Conservation (phyloP, 352 stramenopile genomes). For the Phytopythium delawarense region DNA sequence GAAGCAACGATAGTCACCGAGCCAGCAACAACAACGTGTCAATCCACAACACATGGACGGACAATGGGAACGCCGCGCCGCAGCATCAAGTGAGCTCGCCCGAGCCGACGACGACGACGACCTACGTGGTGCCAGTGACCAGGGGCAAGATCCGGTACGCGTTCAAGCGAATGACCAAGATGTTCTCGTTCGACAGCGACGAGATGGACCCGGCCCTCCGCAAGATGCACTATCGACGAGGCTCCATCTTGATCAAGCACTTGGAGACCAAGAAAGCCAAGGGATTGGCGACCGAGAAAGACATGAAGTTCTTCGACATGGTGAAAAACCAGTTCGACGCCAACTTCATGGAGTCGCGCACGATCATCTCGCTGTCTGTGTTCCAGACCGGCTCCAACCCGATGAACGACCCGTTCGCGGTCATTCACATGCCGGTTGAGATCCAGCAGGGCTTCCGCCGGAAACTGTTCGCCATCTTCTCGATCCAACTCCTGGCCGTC, state of each 20-base stretch:
- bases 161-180: slow-evolving; percentile 35
- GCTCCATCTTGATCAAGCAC: slow-evolving; percentile 69
- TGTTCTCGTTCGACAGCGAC: slow-evolving; percentile 38
- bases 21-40: neutral
- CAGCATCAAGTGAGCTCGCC: neutral
- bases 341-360: slow-evolving; percentile 68
- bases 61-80: neutral
- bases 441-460: slow-evolving; percentile 68
- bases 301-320: slow-evolving; percentile 81
- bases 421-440: slow-evolving; percentile 64
- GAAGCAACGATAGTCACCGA: neutral
- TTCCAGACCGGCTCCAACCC: slow-evolving; percentile 73
- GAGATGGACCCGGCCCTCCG: slow-evolving; percentile 31
- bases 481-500: slow-evolving; percentile 57
- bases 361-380: slow-evolving; percentile 72
- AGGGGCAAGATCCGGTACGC: slow-evolving; percentile 1
- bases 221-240: slow-evolving; percentile 59
- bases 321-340: slow-evolving; percentile 68
- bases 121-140: slow-evolving; percentile 2
- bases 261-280: slow-evolving; percentile 60
- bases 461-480: slow-evolving; percentile 72
- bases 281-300: slow-evolving; percentile 55
- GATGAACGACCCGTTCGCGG: slow-evolving; percentile 64
- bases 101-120: slow-evolving; percentile 12
- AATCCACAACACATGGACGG: slow-evolving; percentile 1